Base-by-base conservation (phyloP, 192 early-diverging fungal species). In the Kickxella alabastrina region DNA sequence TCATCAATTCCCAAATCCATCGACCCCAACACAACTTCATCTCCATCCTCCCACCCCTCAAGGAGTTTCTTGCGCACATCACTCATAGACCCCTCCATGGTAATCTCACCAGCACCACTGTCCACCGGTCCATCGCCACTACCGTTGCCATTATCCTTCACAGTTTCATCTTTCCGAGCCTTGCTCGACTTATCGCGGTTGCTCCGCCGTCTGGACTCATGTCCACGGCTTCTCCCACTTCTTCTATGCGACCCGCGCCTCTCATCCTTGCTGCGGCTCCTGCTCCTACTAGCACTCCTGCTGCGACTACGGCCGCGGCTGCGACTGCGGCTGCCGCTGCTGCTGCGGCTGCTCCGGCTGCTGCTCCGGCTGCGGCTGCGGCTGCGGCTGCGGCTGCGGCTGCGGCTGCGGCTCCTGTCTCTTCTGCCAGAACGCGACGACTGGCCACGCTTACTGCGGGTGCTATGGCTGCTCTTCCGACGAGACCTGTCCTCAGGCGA, bases 231-330 rank as follows among this genome's bases (percentile, higher is more conserved):
- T 13, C 43, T 44, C n/a, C 10, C 26, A 29, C 8, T 27, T 12
- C 23, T 38, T 35, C n/a, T n/a, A n/a, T n/a, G n/a, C n/a, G n/a
- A 17, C 43, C 49, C 24, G 19, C 43, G 27, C 55, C 41, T 19
- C 52, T 29, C 15, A 29, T 4, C 40, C 6, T 38, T 5, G 15
- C 36, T n/a, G 26, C 35, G 34, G 18, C 36, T 21, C 54, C 18
- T 55, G 34, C 40, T 14, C 6, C 52, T 59, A 23, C 56, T 65
- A 13, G 36, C 27, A 46, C 57, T 60, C 22, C n/a, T n/a, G n/a
- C n/a, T n/a, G n/a, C n/a, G n/a, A n/a, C n/a, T n/a, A n/a, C 52
- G 43, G 44, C 59, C 52, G 7, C 44, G 42, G 38, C 56, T 59
- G 17, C 2, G 36, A 29, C 53, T 39, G 17, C 40, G 45, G 18